Evolutionary conservation across 1,139 yeast species (phyloP).

Genomic region (Candida neerlandica): DNA sequence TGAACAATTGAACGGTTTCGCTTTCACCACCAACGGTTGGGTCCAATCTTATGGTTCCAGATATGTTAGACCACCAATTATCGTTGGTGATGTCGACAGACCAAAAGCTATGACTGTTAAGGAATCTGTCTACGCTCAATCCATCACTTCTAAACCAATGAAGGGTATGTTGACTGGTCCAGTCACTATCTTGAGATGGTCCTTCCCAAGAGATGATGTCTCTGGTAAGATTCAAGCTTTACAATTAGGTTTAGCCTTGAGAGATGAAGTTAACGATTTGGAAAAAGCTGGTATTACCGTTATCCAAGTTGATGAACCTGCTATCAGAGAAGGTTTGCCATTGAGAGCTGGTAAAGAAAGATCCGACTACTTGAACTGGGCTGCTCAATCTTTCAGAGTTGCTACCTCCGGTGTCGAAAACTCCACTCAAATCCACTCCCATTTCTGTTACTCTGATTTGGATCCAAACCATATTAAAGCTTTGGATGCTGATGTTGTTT

Average conservation of each 20-base stretch:
- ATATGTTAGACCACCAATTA: conserved; percentile 98
- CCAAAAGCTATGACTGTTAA: conserved; percentile 98
- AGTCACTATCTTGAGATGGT: conserved; percentile 99
- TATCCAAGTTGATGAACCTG: conserved; percentile 99
- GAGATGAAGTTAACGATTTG: conserved; percentile 97
- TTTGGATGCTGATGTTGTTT: conserved; percentile 98
- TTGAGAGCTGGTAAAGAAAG: conserved; percentile 97
- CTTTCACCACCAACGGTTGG: conserved; percentile 99
- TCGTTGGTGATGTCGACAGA: conserved; percentile 98
- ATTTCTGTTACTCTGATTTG: conserved; percentile 99
- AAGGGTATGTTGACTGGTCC: conserved; percentile 99
- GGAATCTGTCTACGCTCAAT: conserved; percentile 99
- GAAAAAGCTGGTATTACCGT: conserved; percentile 98
- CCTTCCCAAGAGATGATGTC: conserved; percentile 99
- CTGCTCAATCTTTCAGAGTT: conserved; percentile 99
- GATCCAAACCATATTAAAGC: conserved; percentile 99
- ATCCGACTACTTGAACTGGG: conserved; percentile 96
- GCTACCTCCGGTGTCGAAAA: conserved; percentile 98
- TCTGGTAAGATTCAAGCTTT: conserved; percentile 93
- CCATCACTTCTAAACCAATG: conserved; percentile 91
- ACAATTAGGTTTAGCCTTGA: conserved; percentile 95
- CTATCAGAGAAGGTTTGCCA: conserved; percentile 99
- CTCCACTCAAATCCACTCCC: conserved; percentile 98
- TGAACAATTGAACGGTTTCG: conserved; percentile 97
- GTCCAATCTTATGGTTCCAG: conserved; percentile 99